phyloP scores from a whole-genome alignment of 1,284 basidiomycete species.

The Neonothopanus nambi region DNA sequence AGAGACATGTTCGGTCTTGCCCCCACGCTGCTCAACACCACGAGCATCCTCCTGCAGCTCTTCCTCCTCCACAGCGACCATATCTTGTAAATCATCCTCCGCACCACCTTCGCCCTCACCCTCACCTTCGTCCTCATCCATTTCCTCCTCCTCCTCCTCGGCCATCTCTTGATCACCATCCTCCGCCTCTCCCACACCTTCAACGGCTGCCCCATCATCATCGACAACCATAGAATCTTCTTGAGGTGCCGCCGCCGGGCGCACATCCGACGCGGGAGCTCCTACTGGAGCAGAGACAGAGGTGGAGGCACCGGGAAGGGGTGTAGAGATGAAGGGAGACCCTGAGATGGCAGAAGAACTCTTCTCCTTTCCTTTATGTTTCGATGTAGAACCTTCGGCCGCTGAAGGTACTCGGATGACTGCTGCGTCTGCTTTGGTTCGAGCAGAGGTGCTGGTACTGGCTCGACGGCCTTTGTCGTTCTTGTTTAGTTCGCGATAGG shows the following conservation, averaged over 20 bases:
- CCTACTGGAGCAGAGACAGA: too few relatives aligned
- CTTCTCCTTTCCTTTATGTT: conserved; percentile 36
- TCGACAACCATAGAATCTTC: conserved; percentile 18
- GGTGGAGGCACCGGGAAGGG: too few relatives aligned
- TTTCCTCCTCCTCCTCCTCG: conserved; percentile 30
- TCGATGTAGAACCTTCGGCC: not conserved
- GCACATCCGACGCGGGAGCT: too few relatives aligned
- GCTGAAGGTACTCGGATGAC: conserved; percentile 17
- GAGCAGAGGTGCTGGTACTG: conserved; percentile 22
- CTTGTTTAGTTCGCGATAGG: conserved; percentile 60
- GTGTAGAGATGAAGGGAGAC: not conserved
- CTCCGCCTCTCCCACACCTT: conserved; percentile 25
- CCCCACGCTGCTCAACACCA: conserved; percentile 26
- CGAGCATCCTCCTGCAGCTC: conserved; percentile 31
- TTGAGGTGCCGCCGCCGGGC: not conserved
- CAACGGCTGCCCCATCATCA: not conserved
- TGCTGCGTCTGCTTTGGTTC: conserved; percentile 8
- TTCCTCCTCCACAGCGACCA: conserved; percentile 35
- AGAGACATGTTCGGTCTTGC: not conserved
- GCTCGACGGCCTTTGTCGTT: conserved; percentile 52
- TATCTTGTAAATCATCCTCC: conserved; percentile 30
- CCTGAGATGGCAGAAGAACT: conserved; percentile 16
- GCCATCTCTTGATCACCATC: conserved; percentile 31
- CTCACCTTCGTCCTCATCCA: conserved; percentile 29
- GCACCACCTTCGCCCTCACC: conserved; percentile 22